Evolutionary conservation across 2,329 filamentous ascomycete species (phyloP), one percentile per base, ranked within the genome.

Genomic region (Neobulgaria alba): DNA sequence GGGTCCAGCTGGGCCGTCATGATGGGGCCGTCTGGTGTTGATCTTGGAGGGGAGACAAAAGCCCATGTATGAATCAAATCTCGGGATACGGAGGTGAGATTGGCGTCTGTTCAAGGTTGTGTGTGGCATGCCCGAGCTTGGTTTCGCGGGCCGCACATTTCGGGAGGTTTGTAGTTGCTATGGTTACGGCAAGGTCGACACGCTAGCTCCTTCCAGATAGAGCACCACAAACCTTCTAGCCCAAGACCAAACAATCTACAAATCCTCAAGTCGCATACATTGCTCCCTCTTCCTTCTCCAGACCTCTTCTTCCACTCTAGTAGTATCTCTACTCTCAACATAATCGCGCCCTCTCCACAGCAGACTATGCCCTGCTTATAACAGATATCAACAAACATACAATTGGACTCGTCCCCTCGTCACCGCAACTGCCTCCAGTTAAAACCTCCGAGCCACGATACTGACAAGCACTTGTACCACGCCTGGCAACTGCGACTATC

Each of bases 1-100:
- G 66, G 51, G 50, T 72, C 69, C 21, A 41, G 16, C 31, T 45
- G 31, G 15, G 38, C 39, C 20, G 45, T 35, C 52, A 53, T 53
- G 26, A 23, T 49, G 45, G 12, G 23, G 12, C 23, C 23, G 23
- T 26, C 23, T 26, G 23, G 23, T n/a, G n/a, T n/a, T n/a, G n/a
- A n/a, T n/a, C n/a, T n/a, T n/a, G n/a, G 12, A 26, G 12, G 23
- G 12, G 7, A 26, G 12, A 26, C 7, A 26, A 12, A 37, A 19
- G 15, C 16, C 29, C 33, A 18, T 29, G 48, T 47, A 50, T 49
- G 38, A 47, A 50, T 40, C 38, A 40, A 48, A 47, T 45, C 29
- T 49, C 41, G 26, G 33, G 40, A 29, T 31, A 29, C 23, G 16
- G 29, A 41, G 20, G 32, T 41, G 33, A 19, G 41, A 21, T 23